These are phyloP conservation scores for Calonectria leucothoes DNA, from an alignment of 2,329 filamentous ascomycete species.

Conservation along the genomic window DNA sequence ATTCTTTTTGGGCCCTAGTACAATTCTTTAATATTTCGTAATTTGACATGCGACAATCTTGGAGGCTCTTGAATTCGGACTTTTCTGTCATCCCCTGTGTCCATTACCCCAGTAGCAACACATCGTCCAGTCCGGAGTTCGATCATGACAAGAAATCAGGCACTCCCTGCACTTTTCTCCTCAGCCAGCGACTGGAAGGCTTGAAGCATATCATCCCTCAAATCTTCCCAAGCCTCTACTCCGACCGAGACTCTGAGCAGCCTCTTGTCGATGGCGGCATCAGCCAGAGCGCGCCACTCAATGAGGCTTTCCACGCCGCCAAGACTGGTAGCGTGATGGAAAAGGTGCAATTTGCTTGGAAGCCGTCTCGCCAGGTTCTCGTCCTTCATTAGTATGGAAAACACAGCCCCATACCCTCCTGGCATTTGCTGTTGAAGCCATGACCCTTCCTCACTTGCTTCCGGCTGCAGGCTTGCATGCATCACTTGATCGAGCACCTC, in stretches of 20 bases:
- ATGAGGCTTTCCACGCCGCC: conserved; percentile 96
- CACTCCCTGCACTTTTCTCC: neutral
- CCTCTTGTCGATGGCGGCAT: conserved; percentile 52
- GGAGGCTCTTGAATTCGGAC: neutral
- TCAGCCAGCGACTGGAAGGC: neutral
- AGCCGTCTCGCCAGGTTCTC: conserved; percentile 72
- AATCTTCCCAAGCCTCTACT: neutral
- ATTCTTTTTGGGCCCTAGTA: neutral
- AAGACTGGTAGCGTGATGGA: conserved; percentile 94
- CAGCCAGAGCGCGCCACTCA: conserved; percentile 94
- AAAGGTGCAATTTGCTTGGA: conserved; percentile 82
- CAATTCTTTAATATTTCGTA: too few species aligned
- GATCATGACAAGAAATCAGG: too few species aligned
- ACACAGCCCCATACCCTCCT: conserved; percentile 88
- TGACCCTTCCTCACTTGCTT: conserved; percentile 63
- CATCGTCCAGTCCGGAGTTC: neutral
- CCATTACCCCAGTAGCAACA: neutral
- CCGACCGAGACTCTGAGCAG: neutral
- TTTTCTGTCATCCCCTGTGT: neutral
- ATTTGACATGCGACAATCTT: neutral
- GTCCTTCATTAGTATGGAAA: conserved; percentile 75
- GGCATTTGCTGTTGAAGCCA: conserved; percentile 94
- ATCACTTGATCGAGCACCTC: conserved; percentile 70
- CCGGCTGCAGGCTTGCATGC: conserved; percentile 84
- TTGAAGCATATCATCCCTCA: neutral